phyloP scores from a whole-genome alignment of 2,329 filamentous ascomycete species.

The Fusarium miscanthi region DNA sequence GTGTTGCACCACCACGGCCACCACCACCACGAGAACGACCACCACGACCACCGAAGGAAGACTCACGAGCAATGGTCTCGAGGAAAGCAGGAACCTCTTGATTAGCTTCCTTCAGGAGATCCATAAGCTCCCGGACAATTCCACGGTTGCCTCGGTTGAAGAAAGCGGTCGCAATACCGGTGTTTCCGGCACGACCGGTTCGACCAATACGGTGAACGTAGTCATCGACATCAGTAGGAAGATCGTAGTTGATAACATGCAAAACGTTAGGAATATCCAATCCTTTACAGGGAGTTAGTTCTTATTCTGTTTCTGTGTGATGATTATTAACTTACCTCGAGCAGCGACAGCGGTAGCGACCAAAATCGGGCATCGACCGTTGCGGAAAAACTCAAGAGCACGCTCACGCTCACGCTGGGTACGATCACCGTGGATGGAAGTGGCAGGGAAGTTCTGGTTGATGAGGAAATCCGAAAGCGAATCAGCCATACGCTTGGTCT shows the following conservation, averaged over 20 bases:
- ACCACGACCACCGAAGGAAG: slow-evolving; percentile 78
- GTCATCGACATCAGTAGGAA: slow-evolving; percentile 98
- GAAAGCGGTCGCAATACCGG: slow-evolving; percentile 97
- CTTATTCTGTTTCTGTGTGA: background rate
- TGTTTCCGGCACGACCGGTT: slow-evolving; percentile 99
- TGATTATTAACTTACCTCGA: slow-evolving; percentile 47
- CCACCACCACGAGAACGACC: slow-evolving; percentile 65
- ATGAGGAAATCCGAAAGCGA: slow-evolving; percentile 97
- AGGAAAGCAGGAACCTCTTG: slow-evolving; percentile 95
- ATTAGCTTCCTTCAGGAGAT: slow-evolving; percentile 98
- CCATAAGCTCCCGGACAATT: slow-evolving; percentile 94
- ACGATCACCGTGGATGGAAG: slow-evolving; percentile 97
- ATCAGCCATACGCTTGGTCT: slow-evolving; percentile 99
- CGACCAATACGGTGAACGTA: slow-evolving; percentile 99
- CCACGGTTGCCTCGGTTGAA: slow-evolving; percentile 99
- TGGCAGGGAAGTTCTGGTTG: slow-evolving; percentile 98
- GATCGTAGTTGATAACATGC: slow-evolving; percentile 98
- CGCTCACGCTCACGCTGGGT: slow-evolving; percentile 99
- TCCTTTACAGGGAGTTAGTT: slow-evolving; percentile 53
- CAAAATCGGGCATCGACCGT: slow-evolving; percentile 92
- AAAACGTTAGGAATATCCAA: slow-evolving; percentile 96
- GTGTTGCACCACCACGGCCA: slow-evolving; percentile 78
- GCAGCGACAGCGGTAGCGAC: slow-evolving; percentile 98
- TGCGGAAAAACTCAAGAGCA: slow-evolving; percentile 97
- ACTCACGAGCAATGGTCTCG: slow-evolving; percentile 96